Evolutionary conservation across 1,284 basidiomycete species (phyloP).

Genomic region (Apiotrichum montevideense): DNA sequence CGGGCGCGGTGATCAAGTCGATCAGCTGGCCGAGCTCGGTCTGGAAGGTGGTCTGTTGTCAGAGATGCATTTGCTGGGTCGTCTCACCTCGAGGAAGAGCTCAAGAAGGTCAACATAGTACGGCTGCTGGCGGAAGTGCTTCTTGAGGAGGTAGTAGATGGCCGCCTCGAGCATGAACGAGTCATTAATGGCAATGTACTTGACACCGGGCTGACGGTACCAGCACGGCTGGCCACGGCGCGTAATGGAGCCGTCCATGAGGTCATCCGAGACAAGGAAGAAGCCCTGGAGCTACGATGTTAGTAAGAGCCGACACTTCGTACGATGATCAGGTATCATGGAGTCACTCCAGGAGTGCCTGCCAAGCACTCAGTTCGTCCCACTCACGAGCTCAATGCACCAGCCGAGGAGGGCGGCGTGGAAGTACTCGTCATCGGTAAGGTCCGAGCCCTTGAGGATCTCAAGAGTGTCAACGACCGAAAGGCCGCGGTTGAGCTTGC

Average conservation of each 20-base stretch:
- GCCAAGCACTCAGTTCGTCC: not conserved
- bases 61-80: not conserved
- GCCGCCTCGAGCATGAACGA: constrained; percentile 93
- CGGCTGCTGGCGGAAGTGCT: constrained; percentile 71
- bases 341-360: too few species aligned
- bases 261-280: constrained; percentile 96
- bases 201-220: constrained; percentile 71
- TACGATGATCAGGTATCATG: not conserved
- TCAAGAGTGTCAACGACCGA: constrained; percentile 90
- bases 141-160: constrained; percentile 86
- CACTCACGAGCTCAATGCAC: constrained; percentile 85
- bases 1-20: constrained; percentile 91
- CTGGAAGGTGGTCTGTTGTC: constrained; percentile 71
- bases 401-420: constrained; percentile 88
- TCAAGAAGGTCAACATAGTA: constrained; percentile 88
- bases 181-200: constrained; percentile 92
- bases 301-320: not conserved
- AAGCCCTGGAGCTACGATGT: constrained; percentile 79
- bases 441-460: constrained; percentile 66
- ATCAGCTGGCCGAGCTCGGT: constrained; percentile 96
- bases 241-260: constrained; percentile 91
- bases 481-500: constrained; percentile 93
- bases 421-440: constrained; percentile 74
- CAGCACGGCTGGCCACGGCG: constrained; percentile 98
- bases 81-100: constrained; percentile 71